Base-by-base conservation (phyloP, 2,329 filamentous ascomycete species). In the Aspergillus fumigatiaffinis region DNA sequence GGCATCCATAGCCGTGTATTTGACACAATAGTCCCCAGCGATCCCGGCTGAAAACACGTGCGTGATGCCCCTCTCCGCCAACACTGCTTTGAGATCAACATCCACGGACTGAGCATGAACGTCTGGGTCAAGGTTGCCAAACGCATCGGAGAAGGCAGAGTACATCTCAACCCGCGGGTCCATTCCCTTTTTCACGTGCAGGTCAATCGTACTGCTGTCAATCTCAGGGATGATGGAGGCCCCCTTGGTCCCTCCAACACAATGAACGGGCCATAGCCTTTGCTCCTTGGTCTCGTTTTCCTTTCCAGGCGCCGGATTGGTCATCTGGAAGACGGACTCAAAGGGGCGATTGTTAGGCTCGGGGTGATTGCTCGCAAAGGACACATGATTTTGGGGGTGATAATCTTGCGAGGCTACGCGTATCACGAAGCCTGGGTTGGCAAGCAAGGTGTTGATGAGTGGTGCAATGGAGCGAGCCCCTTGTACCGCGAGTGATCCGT, bases 371-470 rank as follows among this genome's bases (percentile, higher is more conserved):
- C 81, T 78, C 12, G 92, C 91, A 75, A 99, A 99, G 46, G 93
- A 97, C 72, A 96, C 81, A 79, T 97, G 93, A 68, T 88, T 76
- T 2, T 68, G 64, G 0, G 94, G 94, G 71, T 99, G 94, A 80
- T 86, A 95, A 83, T 99, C 94, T 71, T 91, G 88, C n/a, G 93
- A 96, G 48, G 91, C 91, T 63, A 97, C 78, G 64, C 88, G 90
- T 67, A 89, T 72, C 42, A 79, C 74, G 70, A 97, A 95, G 50
- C 68, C 67, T 4, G 89, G 87, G 25, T 88, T 80, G 4, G 74
- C 64, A 56, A 97, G 84, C 49, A 97, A 86, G 51, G 76, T 64
- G 79, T 97, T 97, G 76, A 97, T 82, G 20, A 82, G 63, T 2
- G 85, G 80, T 8, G 87, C 82, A 58, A 96, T 87, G 61, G 83